Conservation (phyloP, 2,329 filamentous ascomycete species). For the Pseudogymnoascus pannorum region DNA sequence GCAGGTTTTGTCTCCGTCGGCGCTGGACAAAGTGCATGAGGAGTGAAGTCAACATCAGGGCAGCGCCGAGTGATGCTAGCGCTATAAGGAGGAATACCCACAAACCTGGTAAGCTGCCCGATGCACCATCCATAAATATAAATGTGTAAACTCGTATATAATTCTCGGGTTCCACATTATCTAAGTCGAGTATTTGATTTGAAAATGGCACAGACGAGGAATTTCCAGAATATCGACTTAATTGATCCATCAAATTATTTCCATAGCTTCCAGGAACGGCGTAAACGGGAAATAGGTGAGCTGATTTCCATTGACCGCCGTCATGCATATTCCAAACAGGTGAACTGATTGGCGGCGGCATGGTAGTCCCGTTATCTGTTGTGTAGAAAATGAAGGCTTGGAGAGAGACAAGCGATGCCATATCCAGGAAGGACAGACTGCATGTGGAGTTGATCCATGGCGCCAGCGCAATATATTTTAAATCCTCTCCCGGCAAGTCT, state of each 20-base stretch:
- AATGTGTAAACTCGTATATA: constrained; percentile 55
- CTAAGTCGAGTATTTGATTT: constrained; percentile 46
- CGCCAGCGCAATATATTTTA: constrained; percentile 71
- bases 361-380: constrained; percentile 46
- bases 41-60: constrained; percentile 60
- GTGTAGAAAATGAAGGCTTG: constrained; percentile 58
- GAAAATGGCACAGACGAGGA: constrained; percentile 55
- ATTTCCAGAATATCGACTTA: constrained; percentile 72
- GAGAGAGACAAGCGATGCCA: constrained; percentile 50
- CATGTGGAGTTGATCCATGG: constrained; percentile 77
- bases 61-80: constrained; percentile 59
- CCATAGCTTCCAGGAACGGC: constrained; percentile 66
- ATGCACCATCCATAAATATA: constrained; percentile 32
- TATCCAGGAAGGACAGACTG: constrained; percentile 62
- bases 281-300: constrained; percentile 74
- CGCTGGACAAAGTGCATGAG: constrained; percentile 73
- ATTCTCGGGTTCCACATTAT: constrained; percentile 48
- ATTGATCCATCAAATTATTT: constrained; percentile 58
- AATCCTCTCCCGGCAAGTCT: constrained; percentile 59
- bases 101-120: constrained; percentile 52
- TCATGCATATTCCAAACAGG: constrained; percentile 64
- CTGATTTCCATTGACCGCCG: constrained; percentile 60
- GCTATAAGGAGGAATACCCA: constrained; percentile 76
- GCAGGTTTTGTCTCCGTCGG: constrained; percentile 59
- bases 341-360: constrained; percentile 60